Conservation (phyloP, 2,329 filamentous ascomycete genomes). For the Penicillium sp. region DNA sequence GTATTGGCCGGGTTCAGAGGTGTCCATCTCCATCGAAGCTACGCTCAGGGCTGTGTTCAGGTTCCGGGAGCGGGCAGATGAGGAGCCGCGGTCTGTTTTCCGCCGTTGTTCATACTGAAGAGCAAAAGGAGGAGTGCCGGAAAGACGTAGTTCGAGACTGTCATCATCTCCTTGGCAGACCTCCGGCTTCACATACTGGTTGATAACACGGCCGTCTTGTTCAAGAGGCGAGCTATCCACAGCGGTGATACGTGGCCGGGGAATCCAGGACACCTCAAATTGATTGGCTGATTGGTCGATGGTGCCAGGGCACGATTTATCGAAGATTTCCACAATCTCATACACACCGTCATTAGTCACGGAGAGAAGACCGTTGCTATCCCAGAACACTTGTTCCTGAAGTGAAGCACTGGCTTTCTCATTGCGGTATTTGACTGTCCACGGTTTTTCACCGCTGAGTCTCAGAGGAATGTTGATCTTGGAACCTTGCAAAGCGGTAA, state of each 20-base stretch:
- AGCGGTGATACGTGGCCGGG: conserved; percentile 73
- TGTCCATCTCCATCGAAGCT: conserved; percentile 84
- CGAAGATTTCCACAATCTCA: conserved; percentile 75
- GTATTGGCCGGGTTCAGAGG: conserved; percentile 78
- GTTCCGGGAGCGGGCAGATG: conserved; percentile 68
- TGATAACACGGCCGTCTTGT: conserved; percentile 41
- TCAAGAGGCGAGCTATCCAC: conserved; percentile 55
- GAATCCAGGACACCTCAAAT: conserved; percentile 85
- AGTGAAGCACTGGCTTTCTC: conserved; percentile 57
- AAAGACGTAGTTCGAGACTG: conserved; percentile 77
- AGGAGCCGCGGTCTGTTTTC: conserved; percentile 68
- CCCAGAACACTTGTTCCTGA: conserved; percentile 53
- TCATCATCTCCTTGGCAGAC: conserved; percentile 96
- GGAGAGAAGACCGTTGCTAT: conserved; percentile 70
- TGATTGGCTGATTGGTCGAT: conserved; percentile 73
- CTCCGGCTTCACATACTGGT: conserved; percentile 71
- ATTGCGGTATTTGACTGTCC: conserved; percentile 78
- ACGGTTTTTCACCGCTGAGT: conserved; percentile 83
- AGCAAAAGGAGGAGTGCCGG: conserved; percentile 80
- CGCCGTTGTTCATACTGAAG: conserved; percentile 80
- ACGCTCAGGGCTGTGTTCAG: conserved; percentile 77
- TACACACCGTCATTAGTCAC: conserved; percentile 74
- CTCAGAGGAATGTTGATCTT: conserved; percentile 77
- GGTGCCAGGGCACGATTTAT: conserved; percentile 79
- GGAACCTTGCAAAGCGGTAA: conserved; percentile 77